Percentiles rank a stretch among this genome's conserved stretches.
These are phyloP conservation scores for Penicillium brevicompactum DNA, from an alignment of 2,329 filamentous ascomycete genomes.

Conservation along the genomic window DNA sequence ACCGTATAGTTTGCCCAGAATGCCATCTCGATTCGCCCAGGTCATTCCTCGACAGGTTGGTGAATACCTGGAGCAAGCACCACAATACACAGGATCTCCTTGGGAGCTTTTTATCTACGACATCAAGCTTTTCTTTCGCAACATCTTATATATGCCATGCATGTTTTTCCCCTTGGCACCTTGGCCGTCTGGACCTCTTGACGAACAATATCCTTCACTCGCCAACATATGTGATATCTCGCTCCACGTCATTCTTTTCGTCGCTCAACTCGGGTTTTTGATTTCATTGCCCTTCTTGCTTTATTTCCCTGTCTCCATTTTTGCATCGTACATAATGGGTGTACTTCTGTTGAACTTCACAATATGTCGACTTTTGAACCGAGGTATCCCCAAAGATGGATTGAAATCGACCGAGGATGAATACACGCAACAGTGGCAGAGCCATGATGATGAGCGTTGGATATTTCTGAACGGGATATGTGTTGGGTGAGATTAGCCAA, in stretches of 20 bases:
- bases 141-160: slow-evolving; percentile 53
- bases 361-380: slow-evolving; percentile 36
- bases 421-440: slow-evolving; percentile 39
- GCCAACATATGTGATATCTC: slow-evolving; percentile 60
- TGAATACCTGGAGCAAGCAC: background rate
- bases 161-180: slow-evolving; percentile 61
- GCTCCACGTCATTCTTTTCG: slow-evolving; percentile 60
- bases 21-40: background rate
- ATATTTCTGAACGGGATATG: slow-evolving; percentile 74
- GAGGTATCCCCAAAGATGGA: slow-evolving; percentile 12
- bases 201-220: slow-evolving; percentile 64
- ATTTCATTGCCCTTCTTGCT: slow-evolving; percentile 54
- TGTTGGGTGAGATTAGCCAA: slow-evolving; percentile 22
- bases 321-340: slow-evolving; percentile 19
- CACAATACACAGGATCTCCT: slow-evolving; percentile 35
- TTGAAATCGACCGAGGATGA: slow-evolving; percentile 44
- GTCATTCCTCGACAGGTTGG: background rate
- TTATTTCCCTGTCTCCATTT: slow-evolving; percentile 47
- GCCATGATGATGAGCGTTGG: slow-evolving; percentile 66
- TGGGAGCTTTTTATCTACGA: slow-evolving; percentile 39
- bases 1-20: background rate
- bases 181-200: slow-evolving; percentile 55
- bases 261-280: slow-evolving; percentile 63
- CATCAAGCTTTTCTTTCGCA: slow-evolving; percentile 37
- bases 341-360: slow-evolving; percentile 21